phyloP scores from a whole-genome alignment of 345 rosid genomes.

The Acer campestre region DNA sequence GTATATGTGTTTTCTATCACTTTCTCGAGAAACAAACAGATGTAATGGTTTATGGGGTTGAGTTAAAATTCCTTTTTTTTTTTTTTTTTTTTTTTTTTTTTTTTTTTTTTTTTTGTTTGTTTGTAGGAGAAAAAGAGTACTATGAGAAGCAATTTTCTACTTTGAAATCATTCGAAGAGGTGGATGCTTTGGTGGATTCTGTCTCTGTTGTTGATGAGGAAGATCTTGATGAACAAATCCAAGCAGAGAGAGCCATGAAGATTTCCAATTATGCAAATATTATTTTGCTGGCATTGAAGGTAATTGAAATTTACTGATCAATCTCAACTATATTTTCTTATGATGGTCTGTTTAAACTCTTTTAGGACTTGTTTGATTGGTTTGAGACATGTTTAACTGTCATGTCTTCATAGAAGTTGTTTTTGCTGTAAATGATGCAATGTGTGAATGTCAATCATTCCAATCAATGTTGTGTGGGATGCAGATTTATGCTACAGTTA shows the following conservation, averaged over 20 bases:
- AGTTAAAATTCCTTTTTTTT: not conserved
- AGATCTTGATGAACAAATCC: conserved; percentile 37
- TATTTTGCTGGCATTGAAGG: conserved; percentile 72
- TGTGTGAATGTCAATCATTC: not conserved
- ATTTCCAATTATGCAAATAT: conserved; percentile 81
- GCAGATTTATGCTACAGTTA: conserved; percentile 81
- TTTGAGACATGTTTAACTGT: not conserved
- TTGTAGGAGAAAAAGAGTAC: conserved; percentile 69
- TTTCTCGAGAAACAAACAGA: not conserved
- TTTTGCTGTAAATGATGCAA: not conserved
- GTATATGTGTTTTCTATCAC: not conserved
- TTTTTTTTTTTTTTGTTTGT: not conserved
- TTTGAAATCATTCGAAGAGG: conserved; percentile 76
- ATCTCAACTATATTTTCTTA: not conserved
- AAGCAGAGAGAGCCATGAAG: conserved; percentile 76
- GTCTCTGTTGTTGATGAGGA: conserved; percentile 37
- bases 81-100: not conserved
- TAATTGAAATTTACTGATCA: conserved; percentile 15
- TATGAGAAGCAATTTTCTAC: conserved; percentile 74
- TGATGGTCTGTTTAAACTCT: not conserved
- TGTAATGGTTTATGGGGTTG: not conserved
- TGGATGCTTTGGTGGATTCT: conserved; percentile 47
- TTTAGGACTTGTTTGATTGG: not conserved
- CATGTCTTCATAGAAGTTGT: not conserved
- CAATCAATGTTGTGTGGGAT: not conserved